phyloP scores from a whole-genome alignment of 768 basidiomycete genomes.

The Inosperma sp. region DNA sequence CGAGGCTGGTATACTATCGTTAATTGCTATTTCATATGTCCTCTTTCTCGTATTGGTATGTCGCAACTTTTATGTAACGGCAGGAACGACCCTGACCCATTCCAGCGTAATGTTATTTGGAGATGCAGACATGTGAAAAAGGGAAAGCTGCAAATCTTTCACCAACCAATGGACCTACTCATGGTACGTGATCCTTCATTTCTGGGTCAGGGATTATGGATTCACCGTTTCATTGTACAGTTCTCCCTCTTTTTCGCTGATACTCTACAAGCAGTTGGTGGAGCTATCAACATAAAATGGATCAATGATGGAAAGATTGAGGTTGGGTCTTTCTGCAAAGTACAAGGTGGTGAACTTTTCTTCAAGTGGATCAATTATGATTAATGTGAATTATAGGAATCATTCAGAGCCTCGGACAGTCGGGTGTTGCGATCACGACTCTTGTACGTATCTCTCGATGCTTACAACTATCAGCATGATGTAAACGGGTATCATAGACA shows the following conservation, averaged over 20 bases:
- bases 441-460: background rate
- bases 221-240: too few relatives aligned
- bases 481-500: background rate
- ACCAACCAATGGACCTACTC: background rate
- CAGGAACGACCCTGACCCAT: background rate
- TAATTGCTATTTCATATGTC: slow-evolving; percentile 27
- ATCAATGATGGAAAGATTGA: background rate
- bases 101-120: background rate
- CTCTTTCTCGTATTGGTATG: slow-evolving; percentile 25
- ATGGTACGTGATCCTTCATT: background rate
- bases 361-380: background rate
- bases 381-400: background rate
- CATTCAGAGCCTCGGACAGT: background rate
- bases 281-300: background rate
- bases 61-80: background rate
- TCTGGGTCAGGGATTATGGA: too few relatives aligned
- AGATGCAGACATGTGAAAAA: background rate
- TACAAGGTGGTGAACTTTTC: background rate
- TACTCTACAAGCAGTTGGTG: background rate
- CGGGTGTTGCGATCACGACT: background rate
- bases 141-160: background rate
- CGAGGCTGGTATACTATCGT: slow-evolving; percentile 29
- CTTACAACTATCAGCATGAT: background rate
- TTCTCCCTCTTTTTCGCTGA: background rate
- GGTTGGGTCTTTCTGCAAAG: background rate